Percentiles rank a stretch among this genome's conserved stretches.
Conservation (phyloP, 78 protist species). For the Acrasis kona region DNA sequence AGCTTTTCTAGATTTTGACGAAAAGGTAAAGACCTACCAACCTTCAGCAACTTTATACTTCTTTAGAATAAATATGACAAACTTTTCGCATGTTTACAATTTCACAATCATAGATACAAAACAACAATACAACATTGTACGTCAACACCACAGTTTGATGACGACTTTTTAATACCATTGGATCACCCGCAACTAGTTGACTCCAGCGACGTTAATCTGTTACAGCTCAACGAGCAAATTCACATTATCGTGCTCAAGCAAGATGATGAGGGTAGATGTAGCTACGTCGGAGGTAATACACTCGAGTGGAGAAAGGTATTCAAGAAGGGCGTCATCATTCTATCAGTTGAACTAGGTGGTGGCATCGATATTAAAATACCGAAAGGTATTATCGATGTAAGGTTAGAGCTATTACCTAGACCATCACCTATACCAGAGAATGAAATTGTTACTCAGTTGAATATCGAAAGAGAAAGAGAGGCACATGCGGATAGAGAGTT, state of each 20-base stretch:
- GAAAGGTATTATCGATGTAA: conserved; percentile 4
- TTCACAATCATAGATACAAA: conserved; percentile 11
- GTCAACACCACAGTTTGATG: conserved; percentile 14
- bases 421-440: not conserved
- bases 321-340: not conserved
- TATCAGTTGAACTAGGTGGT: conserved; percentile 19
- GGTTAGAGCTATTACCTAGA: conserved; percentile 7
- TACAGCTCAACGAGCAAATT: not conserved
- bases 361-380: conserved; percentile 6
- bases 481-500: conserved; percentile 27
- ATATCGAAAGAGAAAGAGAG: not conserved
- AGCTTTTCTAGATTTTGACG: conserved; percentile 14
- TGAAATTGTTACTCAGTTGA: not conserved
- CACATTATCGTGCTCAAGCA: not conserved
- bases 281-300: conserved; percentile 1
- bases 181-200: no score
- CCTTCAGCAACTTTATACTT: not conserved
- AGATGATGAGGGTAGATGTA: not conserved
- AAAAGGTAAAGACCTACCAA: no score
- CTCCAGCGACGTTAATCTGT: no score
- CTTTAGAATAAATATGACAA: not conserved
- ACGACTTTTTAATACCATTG: not conserved
- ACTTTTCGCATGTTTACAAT: not conserved
- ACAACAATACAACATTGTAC: not conserved
- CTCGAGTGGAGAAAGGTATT: conserved; percentile 20